phyloP scores from a whole-genome alignment of 2,329 filamentous ascomycete species.

The Fusarium humuli region DNA sequence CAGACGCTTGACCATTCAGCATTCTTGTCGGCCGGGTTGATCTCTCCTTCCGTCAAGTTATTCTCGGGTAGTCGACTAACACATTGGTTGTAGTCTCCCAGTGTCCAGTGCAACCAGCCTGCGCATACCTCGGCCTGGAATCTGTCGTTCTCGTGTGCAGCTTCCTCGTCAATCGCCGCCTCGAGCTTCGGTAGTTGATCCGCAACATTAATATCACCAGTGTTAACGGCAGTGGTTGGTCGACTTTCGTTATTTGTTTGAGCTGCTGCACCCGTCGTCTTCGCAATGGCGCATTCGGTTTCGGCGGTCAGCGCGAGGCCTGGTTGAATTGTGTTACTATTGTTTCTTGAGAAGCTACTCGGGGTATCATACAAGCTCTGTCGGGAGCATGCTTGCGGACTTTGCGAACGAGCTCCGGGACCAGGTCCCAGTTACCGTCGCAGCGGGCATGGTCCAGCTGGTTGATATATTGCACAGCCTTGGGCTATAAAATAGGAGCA shows the following conservation, averaged over 20 bases:
- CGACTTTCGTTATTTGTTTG: conserved; percentile 45
- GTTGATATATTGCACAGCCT: conserved; percentile 84
- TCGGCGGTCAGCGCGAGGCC: conserved; percentile 78
- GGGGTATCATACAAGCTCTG: conserved; percentile 75
- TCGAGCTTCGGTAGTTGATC: conserved; percentile 63
- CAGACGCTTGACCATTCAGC: conserved; percentile 86
- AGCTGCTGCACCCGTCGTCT: conserved; percentile 55
- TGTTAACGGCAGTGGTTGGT: conserved; percentile 56
- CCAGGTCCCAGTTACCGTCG: conserved; percentile 85
- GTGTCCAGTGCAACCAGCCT: conserved; percentile 85
- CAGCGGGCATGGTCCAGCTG: conserved; percentile 88
- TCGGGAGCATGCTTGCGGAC: conserved; percentile 92
- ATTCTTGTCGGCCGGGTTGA: conserved; percentile 65
- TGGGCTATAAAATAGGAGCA: conserved; percentile 61
- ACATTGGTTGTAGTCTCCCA: conserved; percentile 73
- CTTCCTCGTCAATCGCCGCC: conserved; percentile 69
- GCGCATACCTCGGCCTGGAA: conserved; percentile 87
- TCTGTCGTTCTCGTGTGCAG: conserved; percentile 64
- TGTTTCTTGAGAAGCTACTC: conserved; percentile 1
- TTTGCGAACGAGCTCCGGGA: conserved; percentile 92
- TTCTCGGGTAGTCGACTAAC: conserved; percentile 70
- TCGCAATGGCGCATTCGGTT: conserved; percentile 73
- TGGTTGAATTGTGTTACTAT: conserved; percentile 50
- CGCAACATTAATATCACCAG: conserved; percentile 59
- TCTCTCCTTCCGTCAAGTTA: conserved; percentile 63